A percentile compares a stretch with the other conserved stretches of the same genome.
Evolutionary conservation across 2,329 filamentous ascomycete species (phyloP).

Genomic region (Xylaria sp.): DNA sequence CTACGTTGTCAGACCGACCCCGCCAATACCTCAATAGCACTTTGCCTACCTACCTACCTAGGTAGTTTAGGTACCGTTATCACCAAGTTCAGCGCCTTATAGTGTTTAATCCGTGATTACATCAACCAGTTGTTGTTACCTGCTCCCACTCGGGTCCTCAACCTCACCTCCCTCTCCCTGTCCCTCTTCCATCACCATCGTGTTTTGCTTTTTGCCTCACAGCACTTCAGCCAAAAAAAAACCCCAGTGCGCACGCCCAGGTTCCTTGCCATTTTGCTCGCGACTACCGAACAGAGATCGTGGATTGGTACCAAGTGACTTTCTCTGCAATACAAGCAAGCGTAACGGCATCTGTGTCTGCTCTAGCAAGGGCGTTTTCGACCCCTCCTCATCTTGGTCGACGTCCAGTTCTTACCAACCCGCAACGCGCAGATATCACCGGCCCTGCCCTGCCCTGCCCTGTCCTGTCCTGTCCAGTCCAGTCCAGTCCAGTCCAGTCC

Average conservation of each 20-base stretch:
- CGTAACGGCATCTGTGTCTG: background rate
- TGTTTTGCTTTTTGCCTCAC: background rate
- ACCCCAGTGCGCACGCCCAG: background rate
- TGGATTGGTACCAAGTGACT: background rate
- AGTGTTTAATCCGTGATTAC: too few relatives aligned
- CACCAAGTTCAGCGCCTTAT: background rate
- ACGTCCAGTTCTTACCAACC: background rate
- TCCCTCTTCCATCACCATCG: background rate
- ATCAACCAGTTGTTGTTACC: background rate
- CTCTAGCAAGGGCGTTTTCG: background rate
- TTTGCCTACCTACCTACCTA: too few relatives aligned
- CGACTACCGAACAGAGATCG: too few relatives aligned
- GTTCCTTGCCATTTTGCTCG: background rate
- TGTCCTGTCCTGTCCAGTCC: too few relatives aligned
- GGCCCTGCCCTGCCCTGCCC: background rate
- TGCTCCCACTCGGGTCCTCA: background rate
- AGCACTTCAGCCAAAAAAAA: background rate
- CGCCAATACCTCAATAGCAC: background rate
- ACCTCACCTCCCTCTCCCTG: background rate
- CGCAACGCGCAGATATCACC: background rate
- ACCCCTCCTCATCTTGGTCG: conserved; percentile 4
- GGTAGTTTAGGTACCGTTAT: too few relatives aligned
- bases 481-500: too few relatives aligned
- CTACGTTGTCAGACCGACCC: too few relatives aligned
- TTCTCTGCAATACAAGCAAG: background rate